Evolutionary conservation across 1,284 basidiomycete genomes (phyloP), one percentile per base, ranked within the genome.

Genomic region (Pholiota adiposa): DNA sequence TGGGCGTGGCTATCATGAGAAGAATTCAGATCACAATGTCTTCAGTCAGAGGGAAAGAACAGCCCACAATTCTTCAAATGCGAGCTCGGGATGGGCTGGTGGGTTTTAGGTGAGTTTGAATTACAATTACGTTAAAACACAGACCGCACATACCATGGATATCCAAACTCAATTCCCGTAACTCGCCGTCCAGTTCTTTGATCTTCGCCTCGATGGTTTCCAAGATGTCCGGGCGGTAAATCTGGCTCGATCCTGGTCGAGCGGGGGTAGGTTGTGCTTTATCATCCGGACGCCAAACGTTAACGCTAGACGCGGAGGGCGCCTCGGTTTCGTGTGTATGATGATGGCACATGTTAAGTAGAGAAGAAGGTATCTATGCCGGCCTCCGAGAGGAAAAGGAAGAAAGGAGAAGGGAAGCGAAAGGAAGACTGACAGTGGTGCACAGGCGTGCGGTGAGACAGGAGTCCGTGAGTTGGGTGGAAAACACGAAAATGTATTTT

Each of bases 121-220:
- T 38, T 16, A n/a, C n/a, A n/a, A n/a, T n/a, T n/a, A n/a, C n/a
- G n/a, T n/a, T n/a, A n/a, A n/a, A n/a, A n/a, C n/a, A n/a, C n/a
- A n/a, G n/a, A n/a, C n/a, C n/a, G 14, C 4, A 61, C 71, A 19
- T 64, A 86, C 88, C 81, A 66, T 89, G 89, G 19, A 93, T 90
- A 67, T 88, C 84, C 25, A 90, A 71, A 69, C 87, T 92, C 18
- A 92, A 73, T 48, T 71, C 71, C 51, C 87, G 76, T 58, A 92
- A 73, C 55, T 86, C 83, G 0, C 71, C 71, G 57, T 83, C 79
- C n/a, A 88, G 73, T 9, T 70, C 75, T 55, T 85, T 80, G 43
- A 92, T 79, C 51, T 77, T 81, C 18, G 72, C 70, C 57, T 87
- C 85, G 54, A 91, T 87, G 1, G 82, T 82, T 56, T 83, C 71